These are phyloP conservation scores for Aspergillus niger DNA, from an alignment of 2,329 filamentous ascomycete genomes.

Conservation along the genomic window DNA sequence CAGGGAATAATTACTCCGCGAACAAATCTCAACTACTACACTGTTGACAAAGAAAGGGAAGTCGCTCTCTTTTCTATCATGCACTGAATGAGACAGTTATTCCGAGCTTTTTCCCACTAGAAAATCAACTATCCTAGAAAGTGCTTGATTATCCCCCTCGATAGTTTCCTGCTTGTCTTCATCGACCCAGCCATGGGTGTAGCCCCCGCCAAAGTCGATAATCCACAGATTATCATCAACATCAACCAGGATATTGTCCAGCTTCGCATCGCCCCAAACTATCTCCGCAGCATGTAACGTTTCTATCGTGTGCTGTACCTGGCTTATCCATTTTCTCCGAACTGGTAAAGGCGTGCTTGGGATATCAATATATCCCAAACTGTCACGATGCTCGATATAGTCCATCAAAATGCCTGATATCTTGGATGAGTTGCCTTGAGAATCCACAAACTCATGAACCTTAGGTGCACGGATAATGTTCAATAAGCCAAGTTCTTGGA, in stretches of 20 bases:
- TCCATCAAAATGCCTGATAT: neutral
- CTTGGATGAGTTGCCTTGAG: neutral
- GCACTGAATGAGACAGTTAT: too few relatives aligned
- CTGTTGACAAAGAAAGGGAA: too few relatives aligned
- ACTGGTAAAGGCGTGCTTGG: neutral
- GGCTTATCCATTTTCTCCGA: neutral
- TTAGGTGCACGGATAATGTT: neutral
- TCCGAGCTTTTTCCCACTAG: neutral
- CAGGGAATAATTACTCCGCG: too few relatives aligned
- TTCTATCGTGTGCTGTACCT: neutral
- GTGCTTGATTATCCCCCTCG: neutral
- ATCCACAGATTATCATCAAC: neutral
- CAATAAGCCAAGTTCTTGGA: neutral
- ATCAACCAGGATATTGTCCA: neutral
- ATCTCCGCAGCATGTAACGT: neutral
- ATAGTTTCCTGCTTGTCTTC: neutral
- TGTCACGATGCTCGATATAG: neutral
- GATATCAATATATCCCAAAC: neutral
- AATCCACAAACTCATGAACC: neutral
- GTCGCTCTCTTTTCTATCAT: too few relatives aligned
- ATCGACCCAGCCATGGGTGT: neutral
- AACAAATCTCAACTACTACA: too few relatives aligned
- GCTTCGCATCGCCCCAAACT: slow-evolving; percentile 1
- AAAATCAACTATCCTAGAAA: neutral
- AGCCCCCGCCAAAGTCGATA: neutral